Evolutionary conservation across 2,329 filamentous ascomycete genomes (phyloP), one percentile per base, ranked within the genome.

Genomic region (Didymella pinodella): DNA sequence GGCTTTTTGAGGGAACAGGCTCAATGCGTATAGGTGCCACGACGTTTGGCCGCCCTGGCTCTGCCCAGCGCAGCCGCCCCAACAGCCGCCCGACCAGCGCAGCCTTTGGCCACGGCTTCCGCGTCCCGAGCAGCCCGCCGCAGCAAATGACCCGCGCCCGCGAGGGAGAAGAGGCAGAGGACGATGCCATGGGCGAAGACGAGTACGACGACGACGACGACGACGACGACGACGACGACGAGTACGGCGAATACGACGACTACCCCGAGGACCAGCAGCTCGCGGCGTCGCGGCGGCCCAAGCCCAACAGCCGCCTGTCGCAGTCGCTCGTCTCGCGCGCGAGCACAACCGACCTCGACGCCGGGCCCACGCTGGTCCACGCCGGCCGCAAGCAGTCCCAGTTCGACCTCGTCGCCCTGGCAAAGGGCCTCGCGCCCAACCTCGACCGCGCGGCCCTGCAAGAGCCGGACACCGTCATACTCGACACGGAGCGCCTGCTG

Each of bases 401-500:
- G 8, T 87, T 88, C 50, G 85, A 87, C 44, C 90, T 92, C 69
- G 84, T 87, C 4, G 81, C 85, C 7, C 86, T 96, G 59, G 91
- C 91, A 29, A 90, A 89, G 72, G 88, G 89, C 61, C 77, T 93
- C 10, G 88, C 81, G 73, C 80, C 75, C 73, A 86, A 73, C 75
- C 83, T 77, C 43, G 84, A 84, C 34, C 80, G 85, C 32, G 86
- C 90, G 1, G 70, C 78, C 18, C 80, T 96, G 45, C 82, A 82
- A 4, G 94, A 97, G 77, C 81, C 88, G 1, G 86, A 89, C 60
- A 83, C 88, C 45, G 76, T 96, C 20, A 86, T 97, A 45, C 78
- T 96, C 32, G 83, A 86, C 48, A 96, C 91, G 11, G 93, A 97
- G 73, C 83, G 86, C 38, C 78, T 92, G 40, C 79, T 96, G 53